A percentile compares a stretch with the other conserved stretches of the same genome.
Evolutionary conservation across 108 stramenopile genomes (phyloP).

Genomic region (Aurantiochytrium sp.): DNA sequence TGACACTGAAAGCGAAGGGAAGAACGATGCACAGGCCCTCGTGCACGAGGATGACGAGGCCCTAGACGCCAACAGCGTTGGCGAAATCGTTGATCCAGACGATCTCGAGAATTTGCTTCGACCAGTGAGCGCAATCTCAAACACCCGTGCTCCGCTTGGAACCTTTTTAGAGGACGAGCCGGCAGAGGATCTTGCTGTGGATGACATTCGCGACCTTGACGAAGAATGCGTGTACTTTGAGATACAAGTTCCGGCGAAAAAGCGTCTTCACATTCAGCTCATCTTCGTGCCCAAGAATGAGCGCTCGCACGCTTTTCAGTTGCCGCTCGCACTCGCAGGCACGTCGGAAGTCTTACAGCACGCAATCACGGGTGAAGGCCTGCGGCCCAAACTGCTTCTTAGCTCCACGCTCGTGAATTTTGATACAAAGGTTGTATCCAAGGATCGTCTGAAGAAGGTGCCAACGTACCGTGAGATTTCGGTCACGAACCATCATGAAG

Average conservation of each 20-base stretch:
- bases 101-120: neutral
- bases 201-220: neutral
- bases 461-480: slow-evolving; percentile 37
- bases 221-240: neutral
- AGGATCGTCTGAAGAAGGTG: slow-evolving; percentile 33
- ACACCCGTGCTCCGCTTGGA: neutral
- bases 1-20: neutral
- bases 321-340: slow-evolving; percentile 41
- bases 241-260: slow-evolving; percentile 23
- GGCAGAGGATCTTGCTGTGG: neutral
- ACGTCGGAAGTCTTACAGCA: neutral
- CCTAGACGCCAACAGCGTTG: neutral
- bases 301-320: slow-evolving; percentile 30
- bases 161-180: neutral
- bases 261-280: slow-evolving; percentile 21
- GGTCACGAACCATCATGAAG: slow-evolving; percentile 37
- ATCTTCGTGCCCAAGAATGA: slow-evolving; percentile 29
- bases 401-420: slow-evolving; percentile 26
- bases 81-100: neutral
- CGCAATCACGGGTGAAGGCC: slow-evolving; percentile 21
- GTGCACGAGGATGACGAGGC: neutral
- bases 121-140: neutral
- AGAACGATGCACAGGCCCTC: neutral
- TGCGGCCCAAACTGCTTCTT: slow-evolving; percentile 33
- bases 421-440: slow-evolving; percentile 35